These are phyloP conservation scores for Iris pallida DNA, from an alignment of 116 monocot species.

Conservation along the genomic window DNA sequence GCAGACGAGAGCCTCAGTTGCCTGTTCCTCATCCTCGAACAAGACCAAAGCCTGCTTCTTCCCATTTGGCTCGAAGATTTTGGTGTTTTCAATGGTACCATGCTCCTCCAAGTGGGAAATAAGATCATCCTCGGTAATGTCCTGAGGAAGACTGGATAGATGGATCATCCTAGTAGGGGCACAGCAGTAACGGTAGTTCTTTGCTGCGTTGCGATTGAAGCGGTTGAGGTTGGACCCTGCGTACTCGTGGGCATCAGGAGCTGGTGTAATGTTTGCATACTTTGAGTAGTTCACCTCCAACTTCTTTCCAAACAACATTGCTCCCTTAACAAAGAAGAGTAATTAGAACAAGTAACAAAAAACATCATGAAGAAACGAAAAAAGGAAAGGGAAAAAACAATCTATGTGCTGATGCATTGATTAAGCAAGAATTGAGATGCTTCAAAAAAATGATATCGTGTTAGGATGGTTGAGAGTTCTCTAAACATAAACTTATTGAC, in stretches of 20 bases:
- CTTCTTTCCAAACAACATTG: conserved; percentile 66
- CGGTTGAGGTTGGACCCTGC: conserved; percentile 75
- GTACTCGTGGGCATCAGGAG: conserved; percentile 74
- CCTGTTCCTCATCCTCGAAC: conserved; percentile 88
- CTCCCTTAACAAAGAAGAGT: conserved; percentile 43
- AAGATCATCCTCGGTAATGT: conserved; percentile 70
- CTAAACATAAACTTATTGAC: not conserved
- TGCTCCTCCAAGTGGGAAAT: conserved; percentile 69
- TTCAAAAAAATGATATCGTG: no score
- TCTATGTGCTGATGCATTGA: not conserved
- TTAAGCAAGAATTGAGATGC: no score
- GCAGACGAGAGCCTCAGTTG: conserved; percentile 86
- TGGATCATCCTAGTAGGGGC: conserved; percentile 92
- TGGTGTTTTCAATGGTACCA: conserved; percentile 58
- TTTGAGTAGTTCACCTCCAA: conserved; percentile 96
- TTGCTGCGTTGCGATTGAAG: conserved; percentile 80
- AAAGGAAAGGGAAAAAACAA: not conserved
- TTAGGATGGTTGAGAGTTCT: not conserved
- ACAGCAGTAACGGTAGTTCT: conserved; percentile 88
- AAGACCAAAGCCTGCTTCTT: conserved; percentile 83
- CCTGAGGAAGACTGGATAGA: conserved; percentile 71
- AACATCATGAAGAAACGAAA: not conserved
- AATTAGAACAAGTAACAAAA: not conserved
- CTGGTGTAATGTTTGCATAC: conserved; percentile 75
- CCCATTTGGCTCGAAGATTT: conserved; percentile 80